Percentiles rank a stretch among this genome's conserved stretches.
These are phyloP conservation scores for Xerocomus potaroensis DNA, from an alignment of 768 basidiomycete species.

Conservation along the genomic window DNA sequence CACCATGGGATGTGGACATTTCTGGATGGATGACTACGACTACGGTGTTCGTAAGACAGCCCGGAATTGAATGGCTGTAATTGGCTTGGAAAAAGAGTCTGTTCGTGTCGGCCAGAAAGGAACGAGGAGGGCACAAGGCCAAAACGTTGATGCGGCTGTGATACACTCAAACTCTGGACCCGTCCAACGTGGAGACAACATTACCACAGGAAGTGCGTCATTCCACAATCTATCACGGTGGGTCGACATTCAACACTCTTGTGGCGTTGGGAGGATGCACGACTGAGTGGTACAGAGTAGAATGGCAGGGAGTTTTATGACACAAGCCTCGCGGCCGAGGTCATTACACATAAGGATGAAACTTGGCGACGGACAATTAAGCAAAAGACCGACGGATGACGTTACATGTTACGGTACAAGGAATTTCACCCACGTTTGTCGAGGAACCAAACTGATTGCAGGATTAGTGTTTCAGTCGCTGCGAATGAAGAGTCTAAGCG, in stretches of 20 bases:
- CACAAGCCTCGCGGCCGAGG: not conserved
- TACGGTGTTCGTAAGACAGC: conserved; percentile 11
- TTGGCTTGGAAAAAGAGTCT: not conserved
- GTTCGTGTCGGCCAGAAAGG: conserved; percentile 6
- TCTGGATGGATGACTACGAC: not conserved
- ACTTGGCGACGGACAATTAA: not conserved
- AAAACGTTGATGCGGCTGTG: conserved; percentile 2
- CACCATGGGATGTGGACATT: conserved; percentile 21
- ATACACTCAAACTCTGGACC: conserved; percentile 8
- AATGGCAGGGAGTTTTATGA: no score
- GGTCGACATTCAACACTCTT: no score
- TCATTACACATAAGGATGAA: not conserved
- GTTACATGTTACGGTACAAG: not conserved
- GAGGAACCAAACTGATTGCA: no score
- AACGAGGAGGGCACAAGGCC: not conserved
- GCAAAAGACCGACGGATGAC: not conserved
- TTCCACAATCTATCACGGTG: no score
- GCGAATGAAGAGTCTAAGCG: no score
- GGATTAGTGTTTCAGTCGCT: not conserved
- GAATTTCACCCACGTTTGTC: not conserved
- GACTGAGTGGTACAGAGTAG: no score
- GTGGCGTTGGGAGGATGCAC: no score
- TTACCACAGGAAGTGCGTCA: no score
- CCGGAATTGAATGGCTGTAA: not conserved
- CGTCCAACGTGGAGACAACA: conserved; percentile 12